Base-by-base conservation (phyloP, 163 green algal genomes). In the Prototheca stagnorum region DNA sequence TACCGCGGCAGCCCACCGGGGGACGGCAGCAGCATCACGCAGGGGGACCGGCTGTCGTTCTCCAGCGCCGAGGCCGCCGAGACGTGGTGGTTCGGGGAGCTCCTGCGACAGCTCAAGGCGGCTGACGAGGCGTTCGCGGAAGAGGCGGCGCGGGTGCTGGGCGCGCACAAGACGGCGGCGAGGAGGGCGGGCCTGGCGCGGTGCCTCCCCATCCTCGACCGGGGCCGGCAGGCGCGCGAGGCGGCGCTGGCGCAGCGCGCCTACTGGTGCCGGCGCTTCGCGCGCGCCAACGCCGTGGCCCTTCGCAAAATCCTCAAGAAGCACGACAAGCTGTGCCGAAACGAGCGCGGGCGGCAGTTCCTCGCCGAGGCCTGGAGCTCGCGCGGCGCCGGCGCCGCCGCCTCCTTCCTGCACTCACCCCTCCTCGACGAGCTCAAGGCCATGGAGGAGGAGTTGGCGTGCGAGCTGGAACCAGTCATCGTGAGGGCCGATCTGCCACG, bases 231-330 rank as follows among this genome's bases (percentile, higher is more conserved):
- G 45, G 31, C n/a, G n/a, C n/a, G n/a, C n/a, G n/a, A 47, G 8
- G 22, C 41, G 19, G 23, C 21, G 19, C 35, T 72, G 49, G 47
- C 53, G 1, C 14, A 59, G 14, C 42, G 35, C 11, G 62, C 60
- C 3, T 59, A 61, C 33, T 72, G 62, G 62, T 68, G 57, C 52
- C 41, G 52, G 14, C 57, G 57, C 20, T 72, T 51, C 37, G 57
- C 57, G 2, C 35, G 50, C 8, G 47, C 47, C 15, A 72, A 72
- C 27, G 54, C 57, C 8, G 54, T 60, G 2, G 62, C 52, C 25
- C 42, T 72, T 47, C 58, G 62, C 23, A 72, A 72, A 45, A 72
- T 72, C 34, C 48, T 68, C 19, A 72, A 72, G 26, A 72, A 72
- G 28, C 61, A 72, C 39, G 63, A 72, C 53, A 72, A 72, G 44